Percentiles rank a stretch among this genome's conserved stretches.
phyloP scores from a whole-genome alignment of 768 basidiomycete species.

The Lentinula boryana region DNA sequence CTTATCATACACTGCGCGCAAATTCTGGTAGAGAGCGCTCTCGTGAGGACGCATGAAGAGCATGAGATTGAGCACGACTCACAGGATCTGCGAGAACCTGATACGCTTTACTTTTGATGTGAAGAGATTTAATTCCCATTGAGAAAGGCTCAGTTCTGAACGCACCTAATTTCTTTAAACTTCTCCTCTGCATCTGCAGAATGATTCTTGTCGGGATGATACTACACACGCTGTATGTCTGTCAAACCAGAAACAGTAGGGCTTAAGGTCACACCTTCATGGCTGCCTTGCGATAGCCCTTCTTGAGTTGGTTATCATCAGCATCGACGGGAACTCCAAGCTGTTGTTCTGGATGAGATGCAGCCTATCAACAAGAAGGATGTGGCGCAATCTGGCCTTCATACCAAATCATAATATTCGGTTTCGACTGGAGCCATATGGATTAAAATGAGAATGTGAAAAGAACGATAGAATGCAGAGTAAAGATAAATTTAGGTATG shows the following conservation, averaged over 20 bases:
- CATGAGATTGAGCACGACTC: conserved; percentile 19
- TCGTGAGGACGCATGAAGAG: conserved; percentile 1
- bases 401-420: conserved; percentile 81
- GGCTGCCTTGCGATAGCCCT: conserved; percentile 90
- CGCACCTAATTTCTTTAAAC: conserved; percentile 93
- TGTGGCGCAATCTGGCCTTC: conserved; percentile 16
- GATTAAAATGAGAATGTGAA: conserved; percentile 5
- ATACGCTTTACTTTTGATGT: conserved; percentile 75
- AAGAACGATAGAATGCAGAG: neutral
- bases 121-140: neutral
- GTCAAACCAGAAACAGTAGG: neutral
- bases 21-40: conserved; percentile 43
- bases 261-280: conserved; percentile 59
- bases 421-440: conserved; percentile 85
- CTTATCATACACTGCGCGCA: conserved; percentile 89
- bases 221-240: conserved; percentile 36
- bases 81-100: conserved; percentile 85
- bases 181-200: conserved; percentile 91
- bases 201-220: conserved; percentile 93
- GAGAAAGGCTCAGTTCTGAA: conserved; percentile 8
- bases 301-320: conserved; percentile 81
- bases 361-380: neutral
- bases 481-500: neutral
- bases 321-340: conserved; percentile 68
- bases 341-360: conserved; percentile 26